Evolutionary conservation across 2,329 filamentous ascomycete genomes (phyloP).

Genomic region (Aureobasidium zeae): DNA sequence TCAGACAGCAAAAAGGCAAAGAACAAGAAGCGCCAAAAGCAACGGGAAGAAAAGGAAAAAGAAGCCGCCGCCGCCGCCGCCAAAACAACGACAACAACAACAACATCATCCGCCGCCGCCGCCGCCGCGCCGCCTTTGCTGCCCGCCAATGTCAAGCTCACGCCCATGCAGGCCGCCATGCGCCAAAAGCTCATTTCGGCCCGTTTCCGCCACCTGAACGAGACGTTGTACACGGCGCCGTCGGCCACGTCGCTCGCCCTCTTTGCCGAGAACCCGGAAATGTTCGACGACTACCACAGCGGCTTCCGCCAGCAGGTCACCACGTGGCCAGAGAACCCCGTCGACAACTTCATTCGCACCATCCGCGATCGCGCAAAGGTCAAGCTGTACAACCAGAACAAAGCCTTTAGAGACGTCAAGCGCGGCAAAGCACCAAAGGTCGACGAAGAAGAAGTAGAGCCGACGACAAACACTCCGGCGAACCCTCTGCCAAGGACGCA

Average conservation of each 20-base stretch:
- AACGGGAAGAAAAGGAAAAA: slow-evolving; percentile 15
- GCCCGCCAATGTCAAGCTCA: slow-evolving; percentile 54
- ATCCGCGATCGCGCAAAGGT: slow-evolving; percentile 59
- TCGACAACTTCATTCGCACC: slow-evolving; percentile 71
- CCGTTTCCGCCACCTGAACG: slow-evolving; percentile 93
- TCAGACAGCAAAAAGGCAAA: slow-evolving; percentile 23
- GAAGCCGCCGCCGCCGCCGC: slow-evolving; percentile 28
- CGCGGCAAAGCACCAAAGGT: slow-evolving; percentile 32
- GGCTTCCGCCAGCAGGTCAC: slow-evolving; percentile 93
- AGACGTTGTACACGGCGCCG: slow-evolving; percentile 88
- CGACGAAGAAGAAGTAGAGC: too few species aligned
- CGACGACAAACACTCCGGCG: background rate
- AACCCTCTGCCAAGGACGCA: slow-evolving; percentile 60
- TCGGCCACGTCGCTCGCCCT: slow-evolving; percentile 74
- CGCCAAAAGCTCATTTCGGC: slow-evolving; percentile 88
- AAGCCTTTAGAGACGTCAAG: slow-evolving; percentile 28
- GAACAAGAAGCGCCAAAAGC: slow-evolving; percentile 19
- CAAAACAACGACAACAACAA: slow-evolving; percentile 21
- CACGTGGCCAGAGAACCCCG: slow-evolving; percentile 93
- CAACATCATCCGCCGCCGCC: slow-evolving; percentile 30
- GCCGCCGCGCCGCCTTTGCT: slow-evolving; percentile 22
- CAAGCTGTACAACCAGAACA: slow-evolving; percentile 29
- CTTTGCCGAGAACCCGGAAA: slow-evolving; percentile 76
- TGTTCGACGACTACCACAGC: slow-evolving; percentile 93
- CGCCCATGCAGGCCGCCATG: slow-evolving; percentile 89